Conservation (phyloP, 2,329 filamentous ascomycete genomes). For the Penicillium griseofulvum region DNA sequence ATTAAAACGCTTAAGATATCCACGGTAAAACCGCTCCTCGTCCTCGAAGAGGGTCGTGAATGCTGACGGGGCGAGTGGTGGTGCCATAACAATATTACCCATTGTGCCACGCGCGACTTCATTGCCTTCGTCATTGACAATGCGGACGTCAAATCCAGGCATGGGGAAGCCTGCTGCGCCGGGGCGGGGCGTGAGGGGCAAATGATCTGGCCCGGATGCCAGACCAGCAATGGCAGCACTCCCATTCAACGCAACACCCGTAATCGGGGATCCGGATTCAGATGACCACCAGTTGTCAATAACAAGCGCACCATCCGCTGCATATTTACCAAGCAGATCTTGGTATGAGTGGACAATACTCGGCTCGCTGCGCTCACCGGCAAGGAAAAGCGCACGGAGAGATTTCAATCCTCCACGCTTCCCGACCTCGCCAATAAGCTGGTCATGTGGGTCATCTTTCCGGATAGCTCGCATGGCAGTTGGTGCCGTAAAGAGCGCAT, state of each 20-base stretch:
- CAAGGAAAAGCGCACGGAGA: conserved; percentile 75
- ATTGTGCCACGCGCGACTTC: conserved; percentile 70
- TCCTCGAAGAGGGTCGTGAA: conserved; percentile 86
- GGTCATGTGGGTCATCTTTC: conserved; percentile 76
- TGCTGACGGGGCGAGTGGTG: conserved; percentile 80
- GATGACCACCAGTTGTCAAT: conserved; percentile 75
- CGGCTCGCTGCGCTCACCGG: conserved; percentile 85
- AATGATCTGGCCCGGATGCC: neutral
- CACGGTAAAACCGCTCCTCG: conserved; percentile 77
- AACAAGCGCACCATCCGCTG: conserved; percentile 60
- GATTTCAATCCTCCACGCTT: conserved; percentile 67
- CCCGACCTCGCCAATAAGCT: conserved; percentile 62
- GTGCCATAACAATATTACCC: conserved; percentile 85
- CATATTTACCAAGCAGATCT: conserved; percentile 65
- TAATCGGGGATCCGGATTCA: conserved; percentile 67
- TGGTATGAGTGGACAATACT: conserved; percentile 81
- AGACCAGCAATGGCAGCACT: conserved; percentile 51
- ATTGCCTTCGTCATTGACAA: conserved; percentile 76
- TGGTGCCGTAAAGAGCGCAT: conserved; percentile 79
- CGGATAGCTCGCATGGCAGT: conserved; percentile 84
- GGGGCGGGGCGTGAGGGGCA: conserved; percentile 65
- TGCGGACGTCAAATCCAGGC: conserved; percentile 83
- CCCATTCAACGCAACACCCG: conserved; percentile 63
- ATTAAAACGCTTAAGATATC: conserved; percentile 78
- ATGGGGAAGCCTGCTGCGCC: conserved; percentile 88